Evolutionary conservation across 2,329 filamentous ascomycete genomes (phyloP), one percentile per base, ranked within the genome.

Genomic region (Diaporthe nobilis): DNA sequence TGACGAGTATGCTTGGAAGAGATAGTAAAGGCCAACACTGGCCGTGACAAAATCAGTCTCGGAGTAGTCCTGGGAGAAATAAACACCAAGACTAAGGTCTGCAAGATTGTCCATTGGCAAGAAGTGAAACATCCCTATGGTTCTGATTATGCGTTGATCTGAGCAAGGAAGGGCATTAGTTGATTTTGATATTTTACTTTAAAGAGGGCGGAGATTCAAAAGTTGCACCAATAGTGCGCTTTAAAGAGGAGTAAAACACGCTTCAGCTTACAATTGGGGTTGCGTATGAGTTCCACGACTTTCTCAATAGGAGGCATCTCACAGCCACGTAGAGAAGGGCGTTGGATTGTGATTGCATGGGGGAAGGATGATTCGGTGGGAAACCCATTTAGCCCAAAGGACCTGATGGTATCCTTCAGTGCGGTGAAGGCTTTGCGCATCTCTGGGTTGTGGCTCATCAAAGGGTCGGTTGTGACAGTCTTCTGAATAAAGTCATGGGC

Each of bases 231-330:
- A 20, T 20, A 34, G 25, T 25, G n/a, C 3, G 13, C 37, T 22
- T 25, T 15, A 13, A 3, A 10, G 0, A 42, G 42, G 17, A 3
- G 20, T 4, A 39, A 0, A 8, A 13, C 1, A 15, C 22, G n/a
- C 3, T 13, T 17, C 0, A 63, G 39, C 60, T 63, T 28, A 44
- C 37, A 63, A 13, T 63, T 63, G n/a, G 60, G 39, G n/a, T 63
- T 28, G n/a, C 60, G 58, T 13, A 63, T 42, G 39, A 63, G 39
- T 63, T 63, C 39, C 25, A 63, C 60, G 25, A 63, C 60, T 47
- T 63, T 63, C 10, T 63, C 60, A 31, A 44, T 31, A 20, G 60
- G 60, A 47, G 39, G 60, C 60, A 63, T 44, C 17, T 44, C n/a
- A 47, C 39, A 63, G n/a, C 60, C 60, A 31, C 39, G 39, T 7